These are phyloP conservation scores for Dicorynia guianensis DNA, from an alignment of 306 rosid species.

Conservation along the genomic window DNA sequence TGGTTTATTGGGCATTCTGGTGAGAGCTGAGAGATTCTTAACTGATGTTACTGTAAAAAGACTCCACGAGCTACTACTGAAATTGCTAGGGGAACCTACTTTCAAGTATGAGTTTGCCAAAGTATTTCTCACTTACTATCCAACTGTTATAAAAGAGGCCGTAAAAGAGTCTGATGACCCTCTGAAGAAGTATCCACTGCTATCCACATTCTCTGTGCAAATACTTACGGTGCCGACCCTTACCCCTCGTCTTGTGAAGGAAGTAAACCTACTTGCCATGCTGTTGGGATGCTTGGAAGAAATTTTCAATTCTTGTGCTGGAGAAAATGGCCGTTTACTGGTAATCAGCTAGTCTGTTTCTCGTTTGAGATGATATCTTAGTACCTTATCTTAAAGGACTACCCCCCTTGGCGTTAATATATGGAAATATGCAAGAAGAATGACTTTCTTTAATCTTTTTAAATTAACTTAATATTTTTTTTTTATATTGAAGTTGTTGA, in stretches of 20 bases:
- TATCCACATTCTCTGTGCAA: slow-evolving; percentile 88
- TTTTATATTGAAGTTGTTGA: slow-evolving; percentile 14
- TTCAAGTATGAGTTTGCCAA: slow-evolving; percentile 93
- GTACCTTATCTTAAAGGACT: slow-evolving; percentile 18
- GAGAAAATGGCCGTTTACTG: slow-evolving; percentile 76
- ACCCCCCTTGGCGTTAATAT: slow-evolving; percentile 9
- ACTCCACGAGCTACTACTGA: slow-evolving; percentile 87
- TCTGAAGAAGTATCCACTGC: slow-evolving; percentile 65
- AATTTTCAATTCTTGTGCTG: slow-evolving; percentile 80
- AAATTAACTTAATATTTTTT: slow-evolving; percentile 18
- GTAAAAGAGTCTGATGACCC: slow-evolving; percentile 57
- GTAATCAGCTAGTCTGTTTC: slow-evolving; percentile 47
- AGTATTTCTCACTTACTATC: slow-evolving; percentile 87
- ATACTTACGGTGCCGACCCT: slow-evolving; percentile 95
- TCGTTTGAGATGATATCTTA: background rate
- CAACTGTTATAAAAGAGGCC: slow-evolving; percentile 72
- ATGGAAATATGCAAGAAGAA: slow-evolving; percentile 29
- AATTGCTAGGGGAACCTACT: slow-evolving; percentile 85
- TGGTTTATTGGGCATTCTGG: slow-evolving; percentile 70
- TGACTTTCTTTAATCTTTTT: slow-evolving; percentile 12
- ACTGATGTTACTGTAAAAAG: slow-evolving; percentile 58
- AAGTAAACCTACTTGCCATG: slow-evolving; percentile 79
- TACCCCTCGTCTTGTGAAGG: slow-evolving; percentile 89
- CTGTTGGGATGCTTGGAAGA: slow-evolving; percentile 80
- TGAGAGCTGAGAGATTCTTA: slow-evolving; percentile 80